phyloP scores from a whole-genome alignment of 306 rosid species.

The Casuarina cunninghamiana region DNA sequence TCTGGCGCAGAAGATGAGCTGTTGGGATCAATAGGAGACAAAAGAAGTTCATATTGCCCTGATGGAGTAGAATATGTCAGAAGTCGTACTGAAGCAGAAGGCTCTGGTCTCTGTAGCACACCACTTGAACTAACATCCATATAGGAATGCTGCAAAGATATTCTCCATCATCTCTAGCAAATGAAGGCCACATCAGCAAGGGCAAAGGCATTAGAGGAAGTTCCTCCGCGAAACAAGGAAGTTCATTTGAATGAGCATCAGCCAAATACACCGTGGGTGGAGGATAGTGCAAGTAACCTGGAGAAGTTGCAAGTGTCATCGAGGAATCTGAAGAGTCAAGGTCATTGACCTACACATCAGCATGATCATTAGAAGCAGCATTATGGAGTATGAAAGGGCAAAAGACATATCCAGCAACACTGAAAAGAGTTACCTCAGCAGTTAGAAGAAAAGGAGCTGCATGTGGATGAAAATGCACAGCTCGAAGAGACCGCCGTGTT shows the following conservation, averaged over 20 bases:
- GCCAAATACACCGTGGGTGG: constrained; percentile 91
- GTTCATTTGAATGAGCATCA: constrained; percentile 65
- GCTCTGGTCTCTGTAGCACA: constrained; percentile 53
- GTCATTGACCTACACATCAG: constrained; percentile 80
- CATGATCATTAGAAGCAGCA: constrained; percentile 14
- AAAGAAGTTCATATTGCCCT: constrained; percentile 63
- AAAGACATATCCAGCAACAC: constrained; percentile 5
- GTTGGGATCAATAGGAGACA: constrained; percentile 71
- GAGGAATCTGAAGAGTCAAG: constrained; percentile 88
- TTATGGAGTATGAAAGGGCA: constrained; percentile 12
- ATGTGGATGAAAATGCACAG: constrained; percentile 97
- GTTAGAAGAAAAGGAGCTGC: constrained; percentile 92
- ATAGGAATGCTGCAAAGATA: constrained; percentile 48
- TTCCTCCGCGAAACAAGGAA: constrained; percentile 55
- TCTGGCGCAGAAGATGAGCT: constrained; percentile 39
- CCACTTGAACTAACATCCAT: constrained; percentile 55
- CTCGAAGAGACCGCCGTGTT: constrained; percentile 89
- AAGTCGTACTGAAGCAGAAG: constrained; percentile 66
- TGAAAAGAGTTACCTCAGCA: constrained; percentile 66
- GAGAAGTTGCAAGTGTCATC: constrained; percentile 84
- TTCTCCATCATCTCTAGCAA: constrained; percentile 62
- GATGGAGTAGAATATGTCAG: constrained; percentile 64
- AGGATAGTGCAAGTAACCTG: constrained; percentile 88
- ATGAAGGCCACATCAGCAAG: constrained; percentile 66
- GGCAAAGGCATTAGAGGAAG: constrained; percentile 68